Evolutionary conservation across 805 yeast genomes (phyloP).

Genomic region (Grigorovia humatica): DNA sequence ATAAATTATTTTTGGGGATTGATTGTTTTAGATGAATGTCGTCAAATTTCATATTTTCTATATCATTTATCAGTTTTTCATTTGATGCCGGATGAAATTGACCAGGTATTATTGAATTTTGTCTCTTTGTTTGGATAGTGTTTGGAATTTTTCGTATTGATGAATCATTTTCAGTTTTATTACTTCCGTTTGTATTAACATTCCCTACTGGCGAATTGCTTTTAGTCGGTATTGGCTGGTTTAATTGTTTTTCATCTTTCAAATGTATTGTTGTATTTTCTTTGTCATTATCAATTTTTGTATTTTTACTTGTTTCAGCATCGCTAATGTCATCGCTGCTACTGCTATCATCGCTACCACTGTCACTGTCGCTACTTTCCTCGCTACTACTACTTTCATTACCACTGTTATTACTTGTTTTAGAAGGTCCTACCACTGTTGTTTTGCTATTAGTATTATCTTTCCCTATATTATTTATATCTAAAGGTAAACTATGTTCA

Average conservation of each 20-base stretch:
- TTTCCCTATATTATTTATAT: not conserved
- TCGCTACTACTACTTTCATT: not conserved
- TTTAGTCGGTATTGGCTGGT: not conserved
- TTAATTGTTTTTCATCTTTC: not conserved
- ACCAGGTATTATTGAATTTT: slow-evolving; percentile 23
- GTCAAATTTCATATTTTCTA: not conserved
- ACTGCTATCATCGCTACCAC: not conserved
- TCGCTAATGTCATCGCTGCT: not conserved
- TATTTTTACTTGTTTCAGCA: not conserved
- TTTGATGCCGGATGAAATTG: slow-evolving; percentile 15
- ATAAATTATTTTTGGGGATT: not conserved
- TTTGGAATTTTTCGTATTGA: not conserved
- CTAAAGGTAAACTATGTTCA: not conserved
- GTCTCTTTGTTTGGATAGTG: slow-evolving; percentile 9
- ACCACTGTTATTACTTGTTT: not conserved
- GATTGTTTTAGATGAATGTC: not conserved
- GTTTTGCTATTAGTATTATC: not conserved
- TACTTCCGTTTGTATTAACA: not conserved
- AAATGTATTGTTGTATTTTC: not conserved
- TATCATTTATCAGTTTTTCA: not conserved
- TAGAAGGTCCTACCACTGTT: too few species aligned
- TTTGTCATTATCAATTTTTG: not conserved
- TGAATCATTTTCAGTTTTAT: not conserved
- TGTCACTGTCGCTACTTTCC: not conserved
- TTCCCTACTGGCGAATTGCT: not conserved